Conservation (phyloP, 78 protist genomes). For the Pigoraptor vietnamica region DNA sequence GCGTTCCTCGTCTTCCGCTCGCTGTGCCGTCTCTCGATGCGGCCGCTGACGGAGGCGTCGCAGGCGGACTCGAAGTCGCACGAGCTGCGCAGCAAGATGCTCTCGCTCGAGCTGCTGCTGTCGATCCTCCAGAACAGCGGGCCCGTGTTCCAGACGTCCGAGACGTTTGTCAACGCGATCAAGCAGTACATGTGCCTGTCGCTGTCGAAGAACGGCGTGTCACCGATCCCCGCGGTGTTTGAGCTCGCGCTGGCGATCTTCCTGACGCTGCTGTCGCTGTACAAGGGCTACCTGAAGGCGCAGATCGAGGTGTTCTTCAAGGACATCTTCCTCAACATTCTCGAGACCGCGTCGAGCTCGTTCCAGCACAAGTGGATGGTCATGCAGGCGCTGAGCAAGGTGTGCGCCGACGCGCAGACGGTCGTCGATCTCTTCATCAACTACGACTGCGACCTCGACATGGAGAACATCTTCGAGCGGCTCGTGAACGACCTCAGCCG, state of each 20-base stretch:
- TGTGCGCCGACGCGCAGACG: constrained; percentile 76
- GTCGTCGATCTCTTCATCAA: constrained; percentile 68
- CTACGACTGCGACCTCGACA: constrained; percentile 90
- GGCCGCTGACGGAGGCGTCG: not conserved
- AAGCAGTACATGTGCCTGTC: constrained; percentile 46
- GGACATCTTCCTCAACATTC: constrained; percentile 35
- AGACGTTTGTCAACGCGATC: constrained; percentile 25
- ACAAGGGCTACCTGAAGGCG: constrained; percentile 67
- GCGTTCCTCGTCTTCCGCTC: constrained; percentile 57
- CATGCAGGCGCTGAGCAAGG: constrained; percentile 28
- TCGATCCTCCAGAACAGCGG: constrained; percentile 40
- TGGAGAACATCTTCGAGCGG: constrained; percentile 71
- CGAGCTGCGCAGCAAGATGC: constrained; percentile 20
- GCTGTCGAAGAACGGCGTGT: constrained; percentile 56
- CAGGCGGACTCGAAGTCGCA: constrained; percentile 8
- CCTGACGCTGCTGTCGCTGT: constrained; percentile 40
- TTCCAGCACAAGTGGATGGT: constrained; percentile 85
- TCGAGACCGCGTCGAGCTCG: constrained; percentile 65
- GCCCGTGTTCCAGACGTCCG: constrained; percentile 14
- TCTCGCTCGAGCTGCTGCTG: constrained; percentile 54
- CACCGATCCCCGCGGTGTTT: constrained; percentile 33
- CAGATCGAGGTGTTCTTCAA: constrained; percentile 70
- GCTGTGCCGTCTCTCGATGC: constrained; percentile 58
- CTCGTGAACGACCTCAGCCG: constrained; percentile 66
- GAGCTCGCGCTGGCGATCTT: constrained; percentile 64